Percentiles rank a stretch among this genome's conserved stretches.
Evolutionary conservation across 208 protist genomes (phyloP).

Genomic region (Porcisia deanei): DNA sequence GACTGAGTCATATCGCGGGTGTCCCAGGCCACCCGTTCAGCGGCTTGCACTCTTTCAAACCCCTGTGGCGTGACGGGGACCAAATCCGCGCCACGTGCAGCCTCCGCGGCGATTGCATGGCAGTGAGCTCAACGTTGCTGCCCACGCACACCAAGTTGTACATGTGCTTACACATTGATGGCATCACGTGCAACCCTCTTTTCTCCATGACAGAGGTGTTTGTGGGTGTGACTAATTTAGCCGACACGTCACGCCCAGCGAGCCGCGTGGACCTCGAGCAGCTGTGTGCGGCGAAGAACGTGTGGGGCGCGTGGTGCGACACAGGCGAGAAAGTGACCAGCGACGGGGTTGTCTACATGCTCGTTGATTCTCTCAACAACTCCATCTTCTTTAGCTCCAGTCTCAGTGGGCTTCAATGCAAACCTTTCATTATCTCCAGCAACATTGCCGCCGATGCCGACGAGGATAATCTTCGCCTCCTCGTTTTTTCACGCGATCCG

Average conservation of each 20-base stretch:
- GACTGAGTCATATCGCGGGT: slow-evolving; percentile 65
- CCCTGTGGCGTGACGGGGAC: slow-evolving; percentile 65
- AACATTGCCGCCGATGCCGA: slow-evolving; percentile 42
- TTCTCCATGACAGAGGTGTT: slow-evolving; percentile 61
- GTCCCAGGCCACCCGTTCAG: slow-evolving; percentile 78
- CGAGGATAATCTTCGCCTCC: slow-evolving; percentile 57
- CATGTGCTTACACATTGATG: slow-evolving; percentile 46
- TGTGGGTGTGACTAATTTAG: slow-evolving; percentile 70
- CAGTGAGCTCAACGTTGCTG: slow-evolving; percentile 67
- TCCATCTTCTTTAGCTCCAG: slow-evolving; percentile 68
- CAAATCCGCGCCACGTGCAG: slow-evolving; percentile 30
- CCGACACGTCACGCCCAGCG: slow-evolving; percentile 39
- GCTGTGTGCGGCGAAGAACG: slow-evolving; percentile 50
- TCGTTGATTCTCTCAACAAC: slow-evolving; percentile 66
- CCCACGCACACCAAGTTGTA: slow-evolving; percentile 61
- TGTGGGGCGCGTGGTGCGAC: slow-evolving; percentile 88
- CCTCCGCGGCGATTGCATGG: slow-evolving; percentile 54
- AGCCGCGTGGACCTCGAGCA: slow-evolving; percentile 67
- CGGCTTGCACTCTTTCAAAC: slow-evolving; percentile 69
- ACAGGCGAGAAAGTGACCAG: slow-evolving; percentile 46
- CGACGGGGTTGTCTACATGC: slow-evolving; percentile 50
- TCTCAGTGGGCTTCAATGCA: slow-evolving; percentile 54
- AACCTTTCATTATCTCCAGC: slow-evolving; percentile 70
- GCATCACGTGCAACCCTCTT: slow-evolving; percentile 27
- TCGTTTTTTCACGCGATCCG: slow-evolving; percentile 68